Evolutionary conservation across 768 basidiomycete genomes (phyloP), one percentile per base, ranked within the genome.

Genomic region (Tricholoma hemisulphureum): DNA sequence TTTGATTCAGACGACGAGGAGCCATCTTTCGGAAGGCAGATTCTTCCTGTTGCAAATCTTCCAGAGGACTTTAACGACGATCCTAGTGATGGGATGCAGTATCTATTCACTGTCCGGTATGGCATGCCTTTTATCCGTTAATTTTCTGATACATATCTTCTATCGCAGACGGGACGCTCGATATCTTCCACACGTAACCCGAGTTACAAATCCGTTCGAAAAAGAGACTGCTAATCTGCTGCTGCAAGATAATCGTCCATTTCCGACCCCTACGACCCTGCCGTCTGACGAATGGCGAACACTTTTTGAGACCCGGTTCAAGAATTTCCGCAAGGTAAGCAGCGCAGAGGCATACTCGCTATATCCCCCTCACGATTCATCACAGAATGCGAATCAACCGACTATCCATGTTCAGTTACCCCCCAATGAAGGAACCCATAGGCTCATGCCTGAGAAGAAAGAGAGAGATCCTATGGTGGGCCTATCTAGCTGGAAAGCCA

Each of bases 381-480:
- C 51, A 7, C 59, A 93, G 91, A 92, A 93, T 69, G 65, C 86
- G 31, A 71, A 71, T 28, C 89, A 91, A 68, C 77, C 85, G 18
- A 84, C 85, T 2, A 80, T 82, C 34, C 71, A 77, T 61, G 77
- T 83, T 43, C 72, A 75, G 23, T 61, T 66, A 52, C 58, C 71
- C 55, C 61, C 68, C 48, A 64, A 69, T 55, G 64, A 67, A 24
- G 59, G 51, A 24, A 50, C 58, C 45, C 69, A 59, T 14, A 80
- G 73, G 59, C 56, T 78, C 39, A 80, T 91, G 59, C 91, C 91
- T 23, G 86, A 88, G 51, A 86, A 80, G 67, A 85, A 81, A 65
- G 84, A 89, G 58, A 79, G 91, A 55, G 87, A 90, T 60, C n/a
- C 71, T 76, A 16, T 93, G 91, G 91, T 93, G 91, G 91, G 79